These are phyloP conservation scores for Sclerotinia nivalis DNA, from an alignment of 2,329 filamentous ascomycete genomes.

Conservation along the genomic window DNA sequence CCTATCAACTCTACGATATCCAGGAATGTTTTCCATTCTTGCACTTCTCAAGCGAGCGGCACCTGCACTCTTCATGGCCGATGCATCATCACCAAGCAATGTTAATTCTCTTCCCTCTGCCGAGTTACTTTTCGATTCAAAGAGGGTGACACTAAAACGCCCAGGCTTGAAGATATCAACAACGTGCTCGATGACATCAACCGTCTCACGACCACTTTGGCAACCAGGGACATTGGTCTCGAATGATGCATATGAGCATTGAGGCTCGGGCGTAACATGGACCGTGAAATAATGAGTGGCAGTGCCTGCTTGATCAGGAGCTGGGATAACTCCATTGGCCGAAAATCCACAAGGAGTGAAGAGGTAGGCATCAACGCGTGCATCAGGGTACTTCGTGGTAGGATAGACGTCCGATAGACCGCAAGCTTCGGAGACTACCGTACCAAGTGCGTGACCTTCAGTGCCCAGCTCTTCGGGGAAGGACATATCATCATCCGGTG, in stretches of 20 bases:
- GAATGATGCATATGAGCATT: conserved; percentile 97
- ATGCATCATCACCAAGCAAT: conserved; percentile 42
- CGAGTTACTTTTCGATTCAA: conserved; percentile 74
- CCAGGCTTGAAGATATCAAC: conserved; percentile 95
- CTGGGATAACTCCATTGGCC: conserved; percentile 91
- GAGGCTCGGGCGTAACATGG: conserved; percentile 93
- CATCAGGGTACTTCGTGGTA: conserved; percentile 81
- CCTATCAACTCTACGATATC: conserved; percentile 86
- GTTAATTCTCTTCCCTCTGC: conserved; percentile 32
- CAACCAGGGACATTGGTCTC: conserved; percentile 95
- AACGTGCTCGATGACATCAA: conserved; percentile 89
- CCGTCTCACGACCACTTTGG: conserved; percentile 83
- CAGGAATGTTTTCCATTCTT: conserved; percentile 70
- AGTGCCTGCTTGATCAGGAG: conserved; percentile 56
- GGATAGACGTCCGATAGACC: conserved; percentile 90
- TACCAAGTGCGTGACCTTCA: conserved; percentile 90
- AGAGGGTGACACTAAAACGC: conserved; percentile 95
- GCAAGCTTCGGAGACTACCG: conserved; percentile 85
- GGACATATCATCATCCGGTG: conserved; percentile 56
- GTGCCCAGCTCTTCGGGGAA: conserved; percentile 78
- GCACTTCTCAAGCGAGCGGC: conserved; percentile 48
- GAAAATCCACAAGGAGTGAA: conserved; percentile 98
- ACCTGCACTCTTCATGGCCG: conserved; percentile 45
- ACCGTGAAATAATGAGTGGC: conserved; percentile 91
- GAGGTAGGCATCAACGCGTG: conserved; percentile 91